These are phyloP conservation scores for Trichoderma sp. DNA, from an alignment of 2,329 filamentous ascomycete genomes.

Conservation along the genomic window DNA sequence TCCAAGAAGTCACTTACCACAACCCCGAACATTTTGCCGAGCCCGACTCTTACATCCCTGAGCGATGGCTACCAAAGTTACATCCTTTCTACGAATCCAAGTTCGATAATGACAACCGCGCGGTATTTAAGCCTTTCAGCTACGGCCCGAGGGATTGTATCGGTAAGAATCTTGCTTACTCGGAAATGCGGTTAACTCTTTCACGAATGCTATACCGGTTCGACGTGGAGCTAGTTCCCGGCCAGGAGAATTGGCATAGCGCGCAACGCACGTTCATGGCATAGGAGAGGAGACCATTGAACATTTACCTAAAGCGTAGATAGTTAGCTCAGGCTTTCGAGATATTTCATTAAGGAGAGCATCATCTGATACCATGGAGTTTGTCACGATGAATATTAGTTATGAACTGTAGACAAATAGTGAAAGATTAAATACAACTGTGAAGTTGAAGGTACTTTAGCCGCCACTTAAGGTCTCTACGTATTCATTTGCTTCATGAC, in stretches of 20 bases:
- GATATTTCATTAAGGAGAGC: neutral
- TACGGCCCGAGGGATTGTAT: slow-evolving; percentile 41
- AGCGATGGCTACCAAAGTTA: slow-evolving; percentile 40
- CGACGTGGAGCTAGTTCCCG: slow-evolving; percentile 37
- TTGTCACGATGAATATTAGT: neutral
- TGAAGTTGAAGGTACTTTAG: too few relatives aligned
- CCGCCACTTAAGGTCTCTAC: too few relatives aligned
- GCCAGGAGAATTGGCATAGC: slow-evolving; percentile 24
- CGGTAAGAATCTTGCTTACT: slow-evolving; percentile 42
- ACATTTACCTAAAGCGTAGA: neutral
- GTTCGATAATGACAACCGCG: slow-evolving; percentile 40
- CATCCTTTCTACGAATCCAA: slow-evolving; percentile 34
- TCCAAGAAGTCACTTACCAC: slow-evolving; percentile 45
- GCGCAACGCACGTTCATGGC: slow-evolving; percentile 23
- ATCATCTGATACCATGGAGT: neutral
- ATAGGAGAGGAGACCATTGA: slow-evolving; percentile 25
- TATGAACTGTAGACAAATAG: neutral
- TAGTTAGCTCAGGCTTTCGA: neutral
- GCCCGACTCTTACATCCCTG: slow-evolving; percentile 45
- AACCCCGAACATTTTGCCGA: slow-evolving; percentile 44
- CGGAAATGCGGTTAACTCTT: slow-evolving; percentile 48
- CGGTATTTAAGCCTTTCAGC: slow-evolving; percentile 38
- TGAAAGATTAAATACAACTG: neutral
- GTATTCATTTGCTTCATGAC: too few relatives aligned
- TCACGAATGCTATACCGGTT: slow-evolving; percentile 45